Base-by-base conservation (phyloP, 208 protist species). In the Trypanosoma scelopori region DNA sequence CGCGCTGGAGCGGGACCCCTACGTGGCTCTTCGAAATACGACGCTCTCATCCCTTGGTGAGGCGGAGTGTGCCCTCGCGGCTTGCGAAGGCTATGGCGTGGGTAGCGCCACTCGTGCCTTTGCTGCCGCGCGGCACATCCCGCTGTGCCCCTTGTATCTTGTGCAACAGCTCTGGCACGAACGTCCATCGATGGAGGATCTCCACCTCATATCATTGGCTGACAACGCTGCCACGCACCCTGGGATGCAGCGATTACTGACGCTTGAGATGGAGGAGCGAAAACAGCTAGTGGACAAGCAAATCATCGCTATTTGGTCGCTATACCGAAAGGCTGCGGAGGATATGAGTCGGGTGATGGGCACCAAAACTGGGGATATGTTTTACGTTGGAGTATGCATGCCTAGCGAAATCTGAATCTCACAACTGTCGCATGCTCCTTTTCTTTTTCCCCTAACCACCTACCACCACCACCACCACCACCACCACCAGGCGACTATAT, bases 81-180 rank as follows among this genome's bases (percentile, higher is more conserved):
- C 43, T 7, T 53, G 41, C 9, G 53, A 62, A 37, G 61, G 61
- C 23, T 12, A 43, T 20, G 39, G 35, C 3, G 53, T 45, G 5
- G 61, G 61, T 11, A 30, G 27, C 0, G 53, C 47, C 0, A 47
- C 61, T 3, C 27, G 45, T 16, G 53, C 46, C 11, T 64, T 74
- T 13, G 59, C 61, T 16, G 7, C 45, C 27, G 69, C 59, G 6
- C 28, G 30, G 11, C 18, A 63, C 45, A 41, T 66, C 5, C 69
- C 69, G 1, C 28, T 74, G 3, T 74, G 69, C 45, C 61, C 46
- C n/a, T 22, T 45, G 35, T 74, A 69, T 43, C 69, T 74, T 37
- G 6, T 62, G 23, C 59, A 55, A 23, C 46, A 27, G n/a, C 32
- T 74, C 5, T 74, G 69, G 69, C 16, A 35, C 22, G 11, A 47